phyloP scores from a whole-genome alignment of 768 basidiomycete genomes.

The Leccinum boreale region DNA sequence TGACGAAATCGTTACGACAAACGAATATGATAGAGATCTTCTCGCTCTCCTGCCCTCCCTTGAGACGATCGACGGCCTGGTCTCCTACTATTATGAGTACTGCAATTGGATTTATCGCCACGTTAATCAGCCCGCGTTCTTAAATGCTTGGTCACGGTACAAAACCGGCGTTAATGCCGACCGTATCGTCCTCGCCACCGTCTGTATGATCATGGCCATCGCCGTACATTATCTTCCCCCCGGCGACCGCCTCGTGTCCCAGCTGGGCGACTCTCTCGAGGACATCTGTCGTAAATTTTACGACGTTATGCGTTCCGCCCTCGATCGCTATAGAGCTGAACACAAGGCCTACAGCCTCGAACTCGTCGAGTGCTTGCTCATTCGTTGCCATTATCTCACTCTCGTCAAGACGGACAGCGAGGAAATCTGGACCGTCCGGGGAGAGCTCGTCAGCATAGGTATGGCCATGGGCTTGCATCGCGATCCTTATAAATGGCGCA shows the following conservation, averaged over 20 bases:
- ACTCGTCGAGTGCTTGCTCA: slow-evolving; percentile 70
- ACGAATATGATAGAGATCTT: slow-evolving; percentile 71
- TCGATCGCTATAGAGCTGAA: slow-evolving; percentile 61
- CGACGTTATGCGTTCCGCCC: slow-evolving; percentile 60
- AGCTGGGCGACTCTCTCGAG: slow-evolving; percentile 49
- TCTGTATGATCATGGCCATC: slow-evolving; percentile 72
- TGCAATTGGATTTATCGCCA: slow-evolving; percentile 88
- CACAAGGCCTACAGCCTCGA: slow-evolving; percentile 63
- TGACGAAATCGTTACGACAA: slow-evolving; percentile 41
- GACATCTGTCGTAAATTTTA: slow-evolving; percentile 67
- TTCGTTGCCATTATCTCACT: slow-evolving; percentile 68
- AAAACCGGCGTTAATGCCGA: slow-evolving; percentile 64
- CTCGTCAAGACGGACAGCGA: slow-evolving; percentile 74
- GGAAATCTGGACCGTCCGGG: slow-evolving; percentile 75
- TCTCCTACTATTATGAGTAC: slow-evolving; percentile 78
- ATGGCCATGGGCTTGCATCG: slow-evolving; percentile 85
- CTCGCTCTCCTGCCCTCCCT: slow-evolving; percentile 61
- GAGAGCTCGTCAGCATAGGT: slow-evolving; percentile 69
- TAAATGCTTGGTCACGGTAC: slow-evolving; percentile 67
- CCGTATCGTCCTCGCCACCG: slow-evolving; percentile 66
- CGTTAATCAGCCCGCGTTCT: slow-evolving; percentile 62
- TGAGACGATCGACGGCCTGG: slow-evolving; percentile 67
- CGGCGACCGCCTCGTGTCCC: slow-evolving; percentile 58
- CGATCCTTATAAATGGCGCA: slow-evolving; percentile 77
- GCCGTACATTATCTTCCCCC: slow-evolving; percentile 70